phyloP scores from a whole-genome alignment of 2,329 filamentous ascomycete species.

The Monosporascus sp. region DNA sequence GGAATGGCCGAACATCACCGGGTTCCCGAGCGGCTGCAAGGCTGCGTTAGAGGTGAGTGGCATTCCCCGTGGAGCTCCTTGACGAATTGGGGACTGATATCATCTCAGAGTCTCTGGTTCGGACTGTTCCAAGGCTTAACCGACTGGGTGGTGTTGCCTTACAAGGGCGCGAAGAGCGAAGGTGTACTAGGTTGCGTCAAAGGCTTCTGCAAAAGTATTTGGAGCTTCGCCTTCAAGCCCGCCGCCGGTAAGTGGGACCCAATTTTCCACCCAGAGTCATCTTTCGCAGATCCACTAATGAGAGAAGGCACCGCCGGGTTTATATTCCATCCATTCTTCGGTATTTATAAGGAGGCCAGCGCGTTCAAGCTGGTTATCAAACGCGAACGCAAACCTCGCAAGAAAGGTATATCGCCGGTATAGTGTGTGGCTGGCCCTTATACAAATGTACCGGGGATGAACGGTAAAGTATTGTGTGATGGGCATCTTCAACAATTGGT shows the following conservation, averaged over 20 bases:
- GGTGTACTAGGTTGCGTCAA: constrained; percentile 13
- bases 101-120: constrained; percentile 6
- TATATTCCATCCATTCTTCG: constrained; percentile 10
- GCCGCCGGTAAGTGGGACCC: constrained; percentile 8
- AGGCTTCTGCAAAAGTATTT: constrained; percentile 7
- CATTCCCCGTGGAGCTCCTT: background rate
- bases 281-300: constrained; percentile 3
- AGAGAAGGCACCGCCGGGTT: constrained; percentile 9
- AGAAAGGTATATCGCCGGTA: constrained; percentile 8
- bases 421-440: background rate
- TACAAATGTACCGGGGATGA: no score
- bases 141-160: constrained; percentile 14
- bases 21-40: constrained; percentile 9
- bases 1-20: constrained; percentile 13
- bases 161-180: constrained; percentile 9
- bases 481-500: no score
- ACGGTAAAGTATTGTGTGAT: no score
- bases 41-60: constrained; percentile 7
- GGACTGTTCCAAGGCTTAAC: constrained; percentile 10
- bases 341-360: constrained; percentile 15
- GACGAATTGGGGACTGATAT: background rate
- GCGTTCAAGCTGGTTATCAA: constrained; percentile 14
- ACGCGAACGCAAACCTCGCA: constrained; percentile 6
- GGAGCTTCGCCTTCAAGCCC: constrained; percentile 10
- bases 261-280: background rate